Base-by-base conservation (phyloP, 805 yeast genomes). In the Wickerhamomyces tratensis region DNA sequence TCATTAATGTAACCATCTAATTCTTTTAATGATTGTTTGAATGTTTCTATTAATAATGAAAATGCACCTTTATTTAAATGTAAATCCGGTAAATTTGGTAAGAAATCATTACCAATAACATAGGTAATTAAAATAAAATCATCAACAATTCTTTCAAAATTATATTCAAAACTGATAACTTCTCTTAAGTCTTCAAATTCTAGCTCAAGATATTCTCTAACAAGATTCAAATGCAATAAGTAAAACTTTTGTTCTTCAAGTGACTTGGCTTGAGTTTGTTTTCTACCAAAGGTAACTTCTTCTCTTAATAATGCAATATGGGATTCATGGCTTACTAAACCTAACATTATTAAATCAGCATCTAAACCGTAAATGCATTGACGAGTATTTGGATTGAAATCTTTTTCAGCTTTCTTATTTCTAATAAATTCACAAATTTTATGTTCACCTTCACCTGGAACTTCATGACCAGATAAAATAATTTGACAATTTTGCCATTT, bases 401-500 rank as follows among this genome's bases (percentile, higher is more conserved):
- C 79, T 0, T 76, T 72, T 54, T 79, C 82, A n/a, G 89, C 75
- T 59, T 85, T 83, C 64, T 79, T 72, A 37, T 76, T 67, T 64
- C 97, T 79, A 49, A 91, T 87, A 54, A 77, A 87, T 53, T 86
- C 86, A 97, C 89, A 91, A 51, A 91, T 88, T 58, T 91, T 91
- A 65, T 91, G 98, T 66, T 91, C 98, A 64, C 98, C 98, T 69
- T 91, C 98, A 52, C 98, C 98, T 4, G 98, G 98, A 15, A 86
- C 97, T 61, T 89, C 96, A 55, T 87, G 96, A 34, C 96, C 98
- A 42, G 93, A 82, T 46, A 91, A 71, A 30, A 91, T 71, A 46
- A 91, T 73, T 42, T 84, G 74, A 41, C 86, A 70, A 41, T 76
- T 73, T 49, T 84, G 82, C 98, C 98, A 91, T 42, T 79, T 76